phyloP scores from a whole-genome alignment of 148 eudicot genomes.

The Mesembryanthemum crystallinum region DNA sequence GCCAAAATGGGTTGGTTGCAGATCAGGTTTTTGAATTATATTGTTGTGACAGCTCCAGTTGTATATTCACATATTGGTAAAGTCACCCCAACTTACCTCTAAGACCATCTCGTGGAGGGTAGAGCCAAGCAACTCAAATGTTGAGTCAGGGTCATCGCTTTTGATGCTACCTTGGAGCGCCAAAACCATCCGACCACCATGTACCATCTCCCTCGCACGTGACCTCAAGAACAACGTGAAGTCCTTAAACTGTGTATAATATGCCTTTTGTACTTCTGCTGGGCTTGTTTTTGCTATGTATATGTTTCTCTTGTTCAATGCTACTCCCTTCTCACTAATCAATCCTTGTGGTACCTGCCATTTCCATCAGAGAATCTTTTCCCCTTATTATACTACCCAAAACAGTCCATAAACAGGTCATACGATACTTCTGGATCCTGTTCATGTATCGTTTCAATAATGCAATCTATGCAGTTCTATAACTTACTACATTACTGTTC shows the following conservation, averaged over 20 bases:
- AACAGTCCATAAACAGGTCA: no score
- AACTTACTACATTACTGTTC: no score
- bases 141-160: slow-evolving; percentile 15
- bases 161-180: slow-evolving; percentile 32
- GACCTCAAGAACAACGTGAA: slow-evolving; percentile 41
- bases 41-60: no score
- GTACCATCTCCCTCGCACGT: slow-evolving; percentile 42
- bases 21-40: no score
- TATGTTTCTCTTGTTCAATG: slow-evolving; percentile 38
- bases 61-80: neutral
- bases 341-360: slow-evolving; percentile 45
- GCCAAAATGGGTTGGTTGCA: no score
- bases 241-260: slow-evolving; percentile 43
- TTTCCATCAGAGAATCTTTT: no score
- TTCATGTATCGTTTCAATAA: no score
- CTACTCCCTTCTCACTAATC: slow-evolving; percentile 21
- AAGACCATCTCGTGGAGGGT: slow-evolving; percentile 32
- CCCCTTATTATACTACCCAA: no score
- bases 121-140: slow-evolving; percentile 28
- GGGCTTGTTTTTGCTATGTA: slow-evolving; percentile 37
- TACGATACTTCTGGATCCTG: no score
- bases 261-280: slow-evolving; percentile 35
- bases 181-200: slow-evolving; percentile 48
- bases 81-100: slow-evolving; percentile 46
- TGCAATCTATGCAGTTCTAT: no score